A percentile compares a stretch with the other conserved stretches of the same genome.
phyloP scores from a whole-genome alignment of 176 grass and related monocot species.

The Areca catechu region DNA sequence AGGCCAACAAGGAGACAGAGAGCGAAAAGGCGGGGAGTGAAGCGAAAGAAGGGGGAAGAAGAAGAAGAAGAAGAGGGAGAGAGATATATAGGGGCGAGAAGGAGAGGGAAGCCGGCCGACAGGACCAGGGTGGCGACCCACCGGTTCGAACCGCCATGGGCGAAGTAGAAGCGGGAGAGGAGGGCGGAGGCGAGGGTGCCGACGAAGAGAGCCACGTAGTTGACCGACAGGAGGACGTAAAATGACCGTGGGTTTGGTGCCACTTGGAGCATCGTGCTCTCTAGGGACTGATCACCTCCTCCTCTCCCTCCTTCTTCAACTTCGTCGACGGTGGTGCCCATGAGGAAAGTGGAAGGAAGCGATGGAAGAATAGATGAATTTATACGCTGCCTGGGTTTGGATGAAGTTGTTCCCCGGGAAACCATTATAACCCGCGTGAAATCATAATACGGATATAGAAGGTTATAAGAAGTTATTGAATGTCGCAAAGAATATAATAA shows the following conservation, averaged over 20 bases:
- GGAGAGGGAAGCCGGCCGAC: constrained; percentile 73
- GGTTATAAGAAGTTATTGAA: too few species aligned
- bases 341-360: too few species aligned
- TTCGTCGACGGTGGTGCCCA: too few species aligned
- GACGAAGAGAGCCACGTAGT: constrained; percentile 56
- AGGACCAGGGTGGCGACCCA: constrained; percentile 92
- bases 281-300: too few species aligned
- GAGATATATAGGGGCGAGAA: constrained; percentile 54
- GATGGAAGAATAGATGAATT: too few species aligned
- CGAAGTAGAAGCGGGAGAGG: constrained; percentile 85
- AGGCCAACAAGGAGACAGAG: constrained; percentile 55
- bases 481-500: too few species aligned
- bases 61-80: constrained; percentile 23
- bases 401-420: too few species aligned
- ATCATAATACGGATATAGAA: too few species aligned
- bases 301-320: too few species aligned
- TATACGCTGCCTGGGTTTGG: too few species aligned
- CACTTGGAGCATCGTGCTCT: neutral
- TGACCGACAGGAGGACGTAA: constrained; percentile 36
- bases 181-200: constrained; percentile 69
- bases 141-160: constrained; percentile 53
- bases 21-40: constrained; percentile 39
- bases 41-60: constrained; percentile 34
- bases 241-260: neutral
- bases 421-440: too few species aligned